Percentiles rank a stretch among this genome's conserved stretches.
These are phyloP conservation scores for Salvia sclarea DNA, from an alignment of 305 asterid species.

Conservation along the genomic window DNA sequence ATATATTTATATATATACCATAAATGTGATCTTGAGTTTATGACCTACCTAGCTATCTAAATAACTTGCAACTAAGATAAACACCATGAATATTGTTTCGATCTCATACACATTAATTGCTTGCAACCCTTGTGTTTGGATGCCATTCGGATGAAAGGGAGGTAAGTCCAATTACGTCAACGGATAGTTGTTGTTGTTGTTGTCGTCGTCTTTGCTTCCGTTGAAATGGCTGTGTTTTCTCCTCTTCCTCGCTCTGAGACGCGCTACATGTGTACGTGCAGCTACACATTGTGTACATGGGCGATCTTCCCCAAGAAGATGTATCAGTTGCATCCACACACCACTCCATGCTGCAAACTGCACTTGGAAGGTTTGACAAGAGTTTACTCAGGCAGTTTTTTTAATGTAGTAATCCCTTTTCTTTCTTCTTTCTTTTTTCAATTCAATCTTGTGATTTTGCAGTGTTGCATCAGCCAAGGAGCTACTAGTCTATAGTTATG, in stretches of 20 bases:
- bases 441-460: conserved; percentile 17
- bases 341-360: conserved; percentile 32
- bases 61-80: not conserved
- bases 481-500: conserved; percentile 45
- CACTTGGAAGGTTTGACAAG: conserved; percentile 37
- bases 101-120: conserved; percentile 31
- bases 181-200: not conserved
- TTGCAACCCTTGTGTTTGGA: conserved; percentile 33
- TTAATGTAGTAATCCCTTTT: no score
- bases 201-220: not conserved
- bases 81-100: conserved; percentile 17
- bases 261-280: not conserved
- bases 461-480: conserved; percentile 46
- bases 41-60: not conserved
- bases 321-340: conserved; percentile 29
- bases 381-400: no score
- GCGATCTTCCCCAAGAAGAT: conserved; percentile 29
- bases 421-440: no score
- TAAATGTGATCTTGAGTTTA: not conserved
- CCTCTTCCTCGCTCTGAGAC: not conserved
- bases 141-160: conserved; percentile 39
- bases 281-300: conserved; percentile 48
- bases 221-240: conserved; percentile 26
- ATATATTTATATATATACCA: conserved; percentile 29
- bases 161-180: not conserved